Conservation (phyloP, 768 basidiomycete genomes). For the Tylopilus sp. region DNA sequence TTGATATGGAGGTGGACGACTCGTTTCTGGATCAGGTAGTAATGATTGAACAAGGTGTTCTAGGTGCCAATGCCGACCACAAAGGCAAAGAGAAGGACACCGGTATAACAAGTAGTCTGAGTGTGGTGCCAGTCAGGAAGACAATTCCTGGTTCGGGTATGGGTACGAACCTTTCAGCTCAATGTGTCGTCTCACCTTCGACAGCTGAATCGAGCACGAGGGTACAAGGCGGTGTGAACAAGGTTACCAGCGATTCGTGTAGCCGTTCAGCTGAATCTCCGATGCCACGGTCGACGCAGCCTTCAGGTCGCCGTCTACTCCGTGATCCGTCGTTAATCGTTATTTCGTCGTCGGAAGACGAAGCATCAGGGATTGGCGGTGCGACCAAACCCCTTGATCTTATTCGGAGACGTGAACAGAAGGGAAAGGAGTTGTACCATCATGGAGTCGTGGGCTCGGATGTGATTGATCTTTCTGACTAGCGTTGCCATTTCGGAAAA, state of each 20-base stretch:
- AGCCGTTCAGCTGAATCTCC: constrained; percentile 9
- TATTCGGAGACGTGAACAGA: constrained; percentile 8
- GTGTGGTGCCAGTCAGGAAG: constrained; percentile 2
- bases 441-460: constrained; percentile 38
- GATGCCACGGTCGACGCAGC: constrained; percentile 17
- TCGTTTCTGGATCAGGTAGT: constrained; percentile 39
- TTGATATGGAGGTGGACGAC: constrained; percentile 36
- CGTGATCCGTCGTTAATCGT: constrained; percentile 24
- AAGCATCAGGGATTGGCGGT: not conserved
- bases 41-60: constrained; percentile 22
- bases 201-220: constrained; percentile 16
- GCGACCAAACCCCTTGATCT: not conserved
- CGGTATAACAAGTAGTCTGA: not conserved
- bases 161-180: constrained; percentile 15
- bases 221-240: constrained; percentile 5
- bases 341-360: constrained; percentile 22
- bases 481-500: not conserved
- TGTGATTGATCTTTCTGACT: constrained; percentile 55
- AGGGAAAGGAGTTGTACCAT: constrained; percentile 24
- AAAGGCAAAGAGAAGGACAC: constrained; percentile 19
- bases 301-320: constrained; percentile 9
- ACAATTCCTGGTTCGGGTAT: constrained; percentile 1
- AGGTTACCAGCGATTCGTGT: constrained; percentile 13
- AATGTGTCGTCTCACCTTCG: constrained; percentile 6
- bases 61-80: constrained; percentile 7